Percentiles rank a stretch among this genome's conserved stretches.
Conservation (phyloP, 1,284 basidiomycete species). For the Tetrapyrgos nigripes region DNA sequence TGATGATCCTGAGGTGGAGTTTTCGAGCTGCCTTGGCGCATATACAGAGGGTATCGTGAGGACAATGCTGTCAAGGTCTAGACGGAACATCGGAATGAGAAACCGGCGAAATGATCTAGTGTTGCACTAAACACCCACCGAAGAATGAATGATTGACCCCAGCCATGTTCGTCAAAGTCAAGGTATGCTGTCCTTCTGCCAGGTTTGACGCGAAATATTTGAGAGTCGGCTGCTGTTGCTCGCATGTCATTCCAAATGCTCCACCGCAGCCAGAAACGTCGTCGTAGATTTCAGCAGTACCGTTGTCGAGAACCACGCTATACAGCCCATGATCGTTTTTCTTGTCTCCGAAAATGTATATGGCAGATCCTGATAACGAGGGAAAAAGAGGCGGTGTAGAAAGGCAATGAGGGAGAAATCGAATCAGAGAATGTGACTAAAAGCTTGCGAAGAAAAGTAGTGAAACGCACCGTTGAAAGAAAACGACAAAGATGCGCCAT, state of each 20-base stretch:
- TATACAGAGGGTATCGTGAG: slow-evolving; percentile 48
- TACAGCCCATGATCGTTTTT: slow-evolving; percentile 51
- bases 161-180: slow-evolving; percentile 44
- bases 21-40: slow-evolving; percentile 17
- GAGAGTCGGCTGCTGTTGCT: slow-evolving; percentile 47
- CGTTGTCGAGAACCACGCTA: slow-evolving; percentile 40
- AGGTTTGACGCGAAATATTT: slow-evolving; percentile 48
- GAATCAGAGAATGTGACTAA: background rate
- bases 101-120: too few species aligned
- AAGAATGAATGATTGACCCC: slow-evolving; percentile 48
- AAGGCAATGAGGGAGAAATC: background rate
- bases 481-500: slow-evolving; percentile 42
- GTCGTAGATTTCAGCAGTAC: slow-evolving; percentile 34
- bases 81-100: background rate
- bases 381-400: background rate
- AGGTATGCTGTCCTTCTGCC: slow-evolving; percentile 37
- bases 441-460: background rate
- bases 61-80: slow-evolving; percentile 50
- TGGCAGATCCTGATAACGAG: slow-evolving; percentile 39
- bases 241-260: slow-evolving; percentile 46
- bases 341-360: slow-evolving; percentile 51
- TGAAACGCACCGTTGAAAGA: slow-evolving; percentile 42
- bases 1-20: slow-evolving; percentile 10
- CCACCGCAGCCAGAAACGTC: slow-evolving; percentile 50
- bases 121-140: slow-evolving; percentile 32